phyloP scores from a whole-genome alignment of 352 stramenopile genomes.

The Globisporangium sylvaticum region DNA sequence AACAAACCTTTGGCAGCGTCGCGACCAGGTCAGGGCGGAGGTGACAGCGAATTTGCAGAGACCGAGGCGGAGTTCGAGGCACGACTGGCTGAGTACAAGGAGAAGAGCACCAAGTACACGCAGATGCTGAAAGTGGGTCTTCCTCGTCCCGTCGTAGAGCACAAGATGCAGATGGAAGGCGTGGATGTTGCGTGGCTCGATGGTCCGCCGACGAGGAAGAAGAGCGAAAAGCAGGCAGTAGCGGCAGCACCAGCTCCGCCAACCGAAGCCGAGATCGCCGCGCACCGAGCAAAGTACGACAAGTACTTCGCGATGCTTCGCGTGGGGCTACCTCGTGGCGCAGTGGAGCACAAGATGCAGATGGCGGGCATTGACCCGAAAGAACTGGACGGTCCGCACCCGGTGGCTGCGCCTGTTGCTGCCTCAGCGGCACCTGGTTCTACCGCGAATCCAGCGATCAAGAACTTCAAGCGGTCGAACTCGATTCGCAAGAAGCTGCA shows the following conservation, averaged over 20 bases:
- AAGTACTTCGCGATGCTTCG: constrained; percentile 87
- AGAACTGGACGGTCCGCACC: constrained; percentile 57
- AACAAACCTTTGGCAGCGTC: constrained; percentile 36
- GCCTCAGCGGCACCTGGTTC: not conserved
- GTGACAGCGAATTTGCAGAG: constrained; percentile 25
- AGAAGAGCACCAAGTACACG: constrained; percentile 64
- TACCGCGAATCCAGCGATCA: constrained; percentile 8
- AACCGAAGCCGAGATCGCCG: constrained; percentile 46
- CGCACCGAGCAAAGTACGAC: constrained; percentile 65
- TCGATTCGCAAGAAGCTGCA: constrained; percentile 87
- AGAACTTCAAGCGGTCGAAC: constrained; percentile 51
- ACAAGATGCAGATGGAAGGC: constrained; percentile 84
- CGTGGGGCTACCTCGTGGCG: constrained; percentile 61
- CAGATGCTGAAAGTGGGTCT: constrained; percentile 83
- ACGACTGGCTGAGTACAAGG: constrained; percentile 58
- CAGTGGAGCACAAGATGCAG: constrained; percentile 86
- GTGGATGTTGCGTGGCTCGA: constrained; percentile 64
- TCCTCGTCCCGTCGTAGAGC: constrained; percentile 57
- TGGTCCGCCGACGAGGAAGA: constrained; percentile 39
- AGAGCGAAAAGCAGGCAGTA: constrained; percentile 20
- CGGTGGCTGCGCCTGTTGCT: constrained; percentile 23
- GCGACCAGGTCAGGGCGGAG: constrained; percentile 9
- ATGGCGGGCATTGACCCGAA: constrained; percentile 65
- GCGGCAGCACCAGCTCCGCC: constrained; percentile 17
- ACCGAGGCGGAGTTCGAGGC: constrained; percentile 44